Conservation (phyloP, 2,329 filamentous ascomycete species). For the Colletotrichum chrysophilum region DNA sequence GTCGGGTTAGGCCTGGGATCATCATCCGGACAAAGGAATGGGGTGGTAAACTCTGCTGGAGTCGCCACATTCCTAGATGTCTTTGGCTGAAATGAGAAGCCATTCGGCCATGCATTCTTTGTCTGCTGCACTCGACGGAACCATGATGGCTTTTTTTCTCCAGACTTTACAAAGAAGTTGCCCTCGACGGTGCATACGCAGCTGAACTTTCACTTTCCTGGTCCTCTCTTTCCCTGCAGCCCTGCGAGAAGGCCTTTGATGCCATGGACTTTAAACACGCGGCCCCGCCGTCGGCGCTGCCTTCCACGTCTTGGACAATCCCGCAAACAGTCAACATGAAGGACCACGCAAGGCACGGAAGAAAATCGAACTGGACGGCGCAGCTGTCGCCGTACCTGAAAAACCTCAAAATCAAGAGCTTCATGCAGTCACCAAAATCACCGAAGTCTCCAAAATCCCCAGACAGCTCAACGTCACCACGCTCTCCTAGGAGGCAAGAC, state of each 20-base stretch:
- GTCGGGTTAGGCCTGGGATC: slow-evolving; percentile 2
- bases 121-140: slow-evolving; percentile 2
- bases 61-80: slow-evolving; percentile 19
- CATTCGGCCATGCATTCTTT: slow-evolving; percentile 16
- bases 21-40: slow-evolving; percentile 21
- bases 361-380: slow-evolving; percentile 13
- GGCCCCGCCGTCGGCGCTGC: slow-evolving; percentile 6
- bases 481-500: not conserved
- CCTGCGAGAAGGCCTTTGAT: not conserved
- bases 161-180: slow-evolving; percentile 20
- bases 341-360: slow-evolving; percentile 14
- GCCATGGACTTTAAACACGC: slow-evolving; percentile 18
- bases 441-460: slow-evolving; percentile 1
- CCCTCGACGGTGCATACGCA: slow-evolving; percentile 16
- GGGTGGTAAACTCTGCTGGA: slow-evolving; percentile 12
- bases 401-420: slow-evolving; percentile 9
- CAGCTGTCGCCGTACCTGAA: slow-evolving; percentile 15
- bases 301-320: slow-evolving; percentile 6
- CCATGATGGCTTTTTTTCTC: slow-evolving; percentile 12
- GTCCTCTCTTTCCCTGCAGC: not conserved
- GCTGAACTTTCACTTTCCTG: slow-evolving; percentile 1
- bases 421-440: not conserved
- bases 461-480: not conserved
- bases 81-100: slow-evolving; percentile 21
- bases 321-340: slow-evolving; percentile 20